Evolutionary conservation across 768 basidiomycete genomes (phyloP), one percentile per base, ranked within the genome.

Genomic region (Hypholoma sublateritium): DNA sequence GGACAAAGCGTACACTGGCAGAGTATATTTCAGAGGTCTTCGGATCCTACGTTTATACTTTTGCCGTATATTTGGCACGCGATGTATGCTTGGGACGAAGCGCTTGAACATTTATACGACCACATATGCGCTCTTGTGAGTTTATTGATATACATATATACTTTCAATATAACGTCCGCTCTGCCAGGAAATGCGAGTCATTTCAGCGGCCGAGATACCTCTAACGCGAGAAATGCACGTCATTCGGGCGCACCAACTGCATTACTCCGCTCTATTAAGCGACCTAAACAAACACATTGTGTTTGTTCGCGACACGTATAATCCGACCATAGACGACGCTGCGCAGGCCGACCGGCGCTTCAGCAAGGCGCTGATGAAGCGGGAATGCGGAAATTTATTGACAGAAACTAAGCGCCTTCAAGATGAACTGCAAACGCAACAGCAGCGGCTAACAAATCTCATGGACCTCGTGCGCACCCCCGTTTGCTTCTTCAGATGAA

Each of bases 31-130:
- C 59, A 65, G 60, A 69, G 68, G 43, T 75, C 79, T 0, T 68
- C 69, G 3, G 85, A 86, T 62, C 82, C 83, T 0, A 85, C 85
- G 0, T 83, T 85, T 53, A 58, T 84, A 0, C 69, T 86, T 25
- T 63, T 86, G 24, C 74, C 80, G 5, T 76, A 77, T 36, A 67
- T 86, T 25, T 86, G 84, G 85, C 80, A 85, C 50, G 79, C 83
- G 2, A 58, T 85, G 55, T 86, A 86, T 61, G 80, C 80, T 0
- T 86, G 83, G 83, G 84, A 86, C 57, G 77, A 86, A 63, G 75
- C 83, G 0, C 66, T 86, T 2, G 84, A 85, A 59, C 68, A 70
- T 42, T 67, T 86, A 13, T 84, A 84, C 53, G 60, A 69, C 1
- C 78, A 84, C 60, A 77, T 86, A 49, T 79, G 73, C 59, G 67